Evolutionary conservation across 805 yeast genomes (phyloP).

Genomic region (Komagataella pastoris): DNA sequence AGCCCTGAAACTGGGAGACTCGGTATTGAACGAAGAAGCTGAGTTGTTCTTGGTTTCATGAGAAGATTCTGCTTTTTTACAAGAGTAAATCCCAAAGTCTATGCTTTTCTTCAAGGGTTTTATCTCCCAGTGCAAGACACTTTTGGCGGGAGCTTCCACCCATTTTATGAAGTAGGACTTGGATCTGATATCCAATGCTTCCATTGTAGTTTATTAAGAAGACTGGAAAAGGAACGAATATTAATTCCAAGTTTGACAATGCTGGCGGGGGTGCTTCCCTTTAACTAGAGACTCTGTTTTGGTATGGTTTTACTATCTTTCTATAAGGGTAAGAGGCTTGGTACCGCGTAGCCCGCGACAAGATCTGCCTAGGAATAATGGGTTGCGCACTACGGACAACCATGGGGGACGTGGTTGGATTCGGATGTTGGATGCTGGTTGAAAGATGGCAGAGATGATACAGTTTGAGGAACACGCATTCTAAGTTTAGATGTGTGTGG

Average conservation of each 20-base stretch:
- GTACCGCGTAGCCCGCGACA: neutral
- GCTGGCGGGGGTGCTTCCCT: neutral
- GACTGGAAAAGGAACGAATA: neutral
- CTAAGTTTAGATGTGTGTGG: neutral
- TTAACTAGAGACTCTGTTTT: neutral
- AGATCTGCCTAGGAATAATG: neutral
- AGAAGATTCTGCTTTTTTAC: slow-evolving; percentile 8
- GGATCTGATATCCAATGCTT: slow-evolving; percentile 80
- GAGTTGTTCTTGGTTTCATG: neutral
- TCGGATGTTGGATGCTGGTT: neutral
- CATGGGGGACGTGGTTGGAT: neutral
- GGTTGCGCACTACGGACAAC: neutral
- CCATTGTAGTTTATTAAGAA: slow-evolving; percentile 37
- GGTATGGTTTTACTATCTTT: neutral
- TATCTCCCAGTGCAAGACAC: slow-evolving; percentile 63
- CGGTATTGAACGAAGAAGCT: neutral
- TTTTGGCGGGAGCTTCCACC: slow-evolving; percentile 65
- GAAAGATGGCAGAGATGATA: neutral
- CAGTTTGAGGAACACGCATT: neutral
- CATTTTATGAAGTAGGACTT: slow-evolving; percentile 85
- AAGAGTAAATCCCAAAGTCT: slow-evolving; percentile 19
- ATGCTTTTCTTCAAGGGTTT: slow-evolving; percentile 64
- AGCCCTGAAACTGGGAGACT: neutral
- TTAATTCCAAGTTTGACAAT: neutral
- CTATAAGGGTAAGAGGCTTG: neutral